phyloP scores from a whole-genome alignment of 2,329 filamentous ascomycete genomes.

The Phialophora verrucosa region DNA sequence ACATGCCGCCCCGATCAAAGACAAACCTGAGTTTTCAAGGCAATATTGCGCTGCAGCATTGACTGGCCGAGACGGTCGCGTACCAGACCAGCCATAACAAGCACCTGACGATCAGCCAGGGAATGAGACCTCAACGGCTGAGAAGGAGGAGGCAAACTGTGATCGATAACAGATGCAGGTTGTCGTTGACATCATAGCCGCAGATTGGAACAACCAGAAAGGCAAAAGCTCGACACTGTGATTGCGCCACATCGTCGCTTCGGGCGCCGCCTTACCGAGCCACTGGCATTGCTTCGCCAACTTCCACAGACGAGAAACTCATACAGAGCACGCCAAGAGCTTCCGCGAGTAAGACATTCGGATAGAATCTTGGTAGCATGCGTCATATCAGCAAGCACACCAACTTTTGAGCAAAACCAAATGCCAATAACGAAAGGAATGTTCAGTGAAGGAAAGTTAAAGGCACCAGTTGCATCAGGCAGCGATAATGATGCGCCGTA shows the following conservation, averaged over 20 bases:
- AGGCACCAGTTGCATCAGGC: not conserved
- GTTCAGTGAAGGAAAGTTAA: not conserved
- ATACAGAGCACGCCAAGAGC: not conserved
- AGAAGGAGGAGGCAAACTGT: not conserved
- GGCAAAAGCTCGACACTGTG: constrained; percentile 5
- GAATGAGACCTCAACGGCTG: not conserved
- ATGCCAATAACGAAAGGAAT: not conserved
- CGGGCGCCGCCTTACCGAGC: constrained; percentile 9
- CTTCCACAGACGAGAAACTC: not conserved
- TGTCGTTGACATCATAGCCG: constrained; percentile 18
- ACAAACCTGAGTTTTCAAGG: constrained; percentile 15
- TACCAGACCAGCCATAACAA: not conserved
- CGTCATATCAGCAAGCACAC: not conserved
- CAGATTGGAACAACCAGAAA: constrained; percentile 3
- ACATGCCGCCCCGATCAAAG: constrained; percentile 18
- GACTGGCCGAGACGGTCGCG: constrained; percentile 18
- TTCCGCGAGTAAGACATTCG: not conserved
- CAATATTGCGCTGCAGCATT: constrained; percentile 24
- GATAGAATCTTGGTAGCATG: not conserved
- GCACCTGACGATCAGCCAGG: constrained; percentile 5
- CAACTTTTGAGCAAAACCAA: not conserved
- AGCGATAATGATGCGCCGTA: not conserved
- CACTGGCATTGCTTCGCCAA: constrained; percentile 3
- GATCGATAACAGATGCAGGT: constrained; percentile 4
- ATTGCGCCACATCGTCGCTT: constrained; percentile 6